phyloP scores from a whole-genome alignment of 495 filamentous ascomycete genomes.

The Penicillium angulare region DNA sequence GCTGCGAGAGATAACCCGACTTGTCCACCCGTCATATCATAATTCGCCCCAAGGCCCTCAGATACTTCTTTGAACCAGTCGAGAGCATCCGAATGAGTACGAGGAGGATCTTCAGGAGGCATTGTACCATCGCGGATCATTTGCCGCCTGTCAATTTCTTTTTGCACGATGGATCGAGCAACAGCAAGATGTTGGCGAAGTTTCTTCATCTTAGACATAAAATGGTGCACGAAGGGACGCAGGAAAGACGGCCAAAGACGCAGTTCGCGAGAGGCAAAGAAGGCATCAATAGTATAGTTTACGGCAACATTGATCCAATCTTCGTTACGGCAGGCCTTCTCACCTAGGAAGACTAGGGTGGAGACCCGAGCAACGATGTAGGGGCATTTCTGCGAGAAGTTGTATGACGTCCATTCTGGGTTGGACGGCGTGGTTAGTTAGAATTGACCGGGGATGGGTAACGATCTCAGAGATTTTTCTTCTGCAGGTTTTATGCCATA shows the following conservation, averaged over 20 bases:
- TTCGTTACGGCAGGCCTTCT: conserved; percentile 49
- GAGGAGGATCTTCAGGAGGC: conserved; percentile 13
- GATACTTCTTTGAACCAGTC: conserved; percentile 37
- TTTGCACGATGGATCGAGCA: conserved; percentile 30
- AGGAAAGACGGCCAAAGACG: conserved; percentile 35
- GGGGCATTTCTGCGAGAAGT: conserved; percentile 28
- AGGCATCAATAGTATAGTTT: conserved; percentile 55
- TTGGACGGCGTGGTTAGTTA: neutral
- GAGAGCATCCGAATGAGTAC: conserved; percentile 28
- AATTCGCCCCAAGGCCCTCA: no score
- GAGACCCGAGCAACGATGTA: conserved; percentile 56
- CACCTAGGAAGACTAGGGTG: conserved; percentile 57
- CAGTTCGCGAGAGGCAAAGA: conserved; percentile 33
- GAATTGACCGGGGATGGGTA: no score
- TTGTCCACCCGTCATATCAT: conserved; percentile 26
- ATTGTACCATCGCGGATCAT: conserved; percentile 27
- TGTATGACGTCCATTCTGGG: conserved; percentile 31
- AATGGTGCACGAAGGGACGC: conserved; percentile 36
- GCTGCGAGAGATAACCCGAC: conserved; percentile 40
- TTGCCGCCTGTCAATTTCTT: conserved; percentile 28
- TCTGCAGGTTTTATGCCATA: conserved; percentile 10
- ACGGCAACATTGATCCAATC: conserved; percentile 58
- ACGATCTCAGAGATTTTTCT: no score
- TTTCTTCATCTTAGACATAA: conserved; percentile 28
- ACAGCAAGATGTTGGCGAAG: conserved; percentile 25